Evolutionary conservation across 2,329 filamentous ascomycete species (phyloP).

Genomic region (Aspergillus viridinutans): DNA sequence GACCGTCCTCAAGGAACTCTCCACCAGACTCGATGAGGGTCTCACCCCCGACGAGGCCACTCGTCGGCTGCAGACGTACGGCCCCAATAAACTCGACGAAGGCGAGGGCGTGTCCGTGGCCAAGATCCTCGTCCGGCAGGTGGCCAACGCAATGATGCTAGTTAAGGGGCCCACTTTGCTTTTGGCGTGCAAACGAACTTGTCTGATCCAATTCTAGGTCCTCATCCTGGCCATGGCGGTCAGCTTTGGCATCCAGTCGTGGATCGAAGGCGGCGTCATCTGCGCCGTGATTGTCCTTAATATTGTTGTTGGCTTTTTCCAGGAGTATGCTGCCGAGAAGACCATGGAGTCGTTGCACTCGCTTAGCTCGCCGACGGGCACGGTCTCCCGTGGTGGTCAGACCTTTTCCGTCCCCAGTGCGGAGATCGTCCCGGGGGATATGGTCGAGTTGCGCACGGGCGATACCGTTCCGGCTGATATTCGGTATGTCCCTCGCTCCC

Average conservation of each 20-base stretch:
- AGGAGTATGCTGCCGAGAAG: conserved; percentile 59
- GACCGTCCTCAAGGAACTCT: conserved; percentile 52
- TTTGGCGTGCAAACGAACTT: conserved; percentile 23
- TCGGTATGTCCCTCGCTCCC: conserved; percentile 27
- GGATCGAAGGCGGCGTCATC: conserved; percentile 58
- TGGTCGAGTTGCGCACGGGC: conserved; percentile 53
- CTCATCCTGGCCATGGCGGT: conserved; percentile 72
- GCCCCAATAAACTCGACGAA: conserved; percentile 63
- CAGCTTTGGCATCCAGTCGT: conserved; percentile 54
- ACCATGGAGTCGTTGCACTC: conserved; percentile 57
- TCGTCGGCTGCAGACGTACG: conserved; percentile 53
- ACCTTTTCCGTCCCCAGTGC: conserved; percentile 51
- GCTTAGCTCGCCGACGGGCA: conserved; percentile 55
- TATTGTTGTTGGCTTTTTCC: conserved; percentile 56
- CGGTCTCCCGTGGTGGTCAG: conserved; percentile 56
- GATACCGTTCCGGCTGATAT: conserved; percentile 60
- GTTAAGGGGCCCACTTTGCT: conserved; percentile 35
- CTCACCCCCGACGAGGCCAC: conserved; percentile 54
- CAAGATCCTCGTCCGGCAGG: conserved; percentile 63
- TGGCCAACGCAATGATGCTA: conserved; percentile 67
- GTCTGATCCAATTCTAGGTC: conserved; percentile 47
- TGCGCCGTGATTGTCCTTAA: conserved; percentile 57
- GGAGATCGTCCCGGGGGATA: conserved; percentile 61
- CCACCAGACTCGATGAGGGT: conserved; percentile 55
- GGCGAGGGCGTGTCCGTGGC: conserved; percentile 62